phyloP scores from a whole-genome alignment of 352 stramenopile genomes.

The Phytopythium delawarense region DNA sequence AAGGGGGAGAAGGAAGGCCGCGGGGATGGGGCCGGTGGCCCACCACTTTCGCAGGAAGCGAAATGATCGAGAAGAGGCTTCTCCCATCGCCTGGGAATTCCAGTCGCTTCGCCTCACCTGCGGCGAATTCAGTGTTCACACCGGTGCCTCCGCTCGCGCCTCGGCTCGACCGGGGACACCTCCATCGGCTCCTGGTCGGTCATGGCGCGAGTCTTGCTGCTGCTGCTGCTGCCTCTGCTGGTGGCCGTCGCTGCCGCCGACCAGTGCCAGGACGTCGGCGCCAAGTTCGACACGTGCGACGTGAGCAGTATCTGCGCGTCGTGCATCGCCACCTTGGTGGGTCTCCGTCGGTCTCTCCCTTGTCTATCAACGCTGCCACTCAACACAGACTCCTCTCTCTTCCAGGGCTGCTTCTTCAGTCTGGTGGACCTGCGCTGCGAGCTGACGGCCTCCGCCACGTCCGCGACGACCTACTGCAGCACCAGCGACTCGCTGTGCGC shows the following conservation, averaged over 20 bases:
- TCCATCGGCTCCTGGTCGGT: too few species aligned
- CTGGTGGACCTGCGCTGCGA: conserved; percentile 24
- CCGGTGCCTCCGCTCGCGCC: too few species aligned
- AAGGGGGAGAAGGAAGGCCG: background rate
- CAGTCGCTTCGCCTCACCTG: too few species aligned
- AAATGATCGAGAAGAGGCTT: background rate
- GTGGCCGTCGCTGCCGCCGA: conserved; percentile 10
- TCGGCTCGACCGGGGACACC: background rate
- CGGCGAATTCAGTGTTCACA: too few species aligned
- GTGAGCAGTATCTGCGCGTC: conserved; percentile 31
- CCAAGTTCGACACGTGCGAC: conserved; percentile 31
- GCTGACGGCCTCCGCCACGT: background rate
- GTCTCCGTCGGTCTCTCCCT: background rate
- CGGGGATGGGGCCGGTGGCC: too few species aligned
- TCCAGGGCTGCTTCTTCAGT: conserved; percentile 31
- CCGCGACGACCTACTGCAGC: background rate
- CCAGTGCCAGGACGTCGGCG: conserved; percentile 28
- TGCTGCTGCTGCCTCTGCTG: conserved; percentile 2
- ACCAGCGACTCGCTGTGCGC: conserved; percentile 16
- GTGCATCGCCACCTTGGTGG: conserved; percentile 25
- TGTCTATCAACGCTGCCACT: background rate
- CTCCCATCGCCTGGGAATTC: background rate
- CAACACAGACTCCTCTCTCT: background rate
- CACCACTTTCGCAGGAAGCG: too few species aligned
- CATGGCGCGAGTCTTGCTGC: background rate